A percentile compares a stretch with the other conserved stretches of the same genome.
Evolutionary conservation across 2,329 filamentous ascomycete genomes (phyloP).

Genomic region (Talaromyces sp.): DNA sequence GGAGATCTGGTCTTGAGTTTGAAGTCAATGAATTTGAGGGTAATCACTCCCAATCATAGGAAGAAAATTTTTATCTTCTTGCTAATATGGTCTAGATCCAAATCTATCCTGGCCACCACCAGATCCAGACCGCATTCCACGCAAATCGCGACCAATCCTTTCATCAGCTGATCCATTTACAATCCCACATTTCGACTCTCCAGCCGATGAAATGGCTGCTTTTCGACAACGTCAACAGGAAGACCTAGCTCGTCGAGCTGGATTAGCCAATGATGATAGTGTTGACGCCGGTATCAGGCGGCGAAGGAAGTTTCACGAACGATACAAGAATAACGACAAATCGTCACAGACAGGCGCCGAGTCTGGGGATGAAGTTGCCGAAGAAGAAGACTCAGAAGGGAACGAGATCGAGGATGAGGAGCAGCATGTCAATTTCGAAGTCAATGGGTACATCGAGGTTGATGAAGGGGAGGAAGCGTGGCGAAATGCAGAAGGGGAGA

Average conservation of each 20-base stretch:
- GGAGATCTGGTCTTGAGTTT: conserved; percentile 49
- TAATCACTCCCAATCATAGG: conserved; percentile 18
- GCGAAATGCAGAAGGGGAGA: conserved; percentile 61
- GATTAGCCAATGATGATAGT: conserved; percentile 19
- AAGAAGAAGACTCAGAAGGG: not conserved
- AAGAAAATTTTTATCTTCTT: not conserved
- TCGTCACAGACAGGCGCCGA: conserved; percentile 21
- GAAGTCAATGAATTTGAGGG: conserved; percentile 61
- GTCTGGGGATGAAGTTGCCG: conserved; percentile 17
- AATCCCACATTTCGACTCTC: conserved; percentile 30
- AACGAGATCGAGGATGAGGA: not conserved
- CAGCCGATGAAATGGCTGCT: conserved; percentile 47
- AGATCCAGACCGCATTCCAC: conserved; percentile 48
- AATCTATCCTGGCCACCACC: conserved; percentile 46
- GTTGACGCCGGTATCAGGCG: conserved; percentile 29
- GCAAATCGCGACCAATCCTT: conserved; percentile 24
- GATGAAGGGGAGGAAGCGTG: conserved; percentile 58
- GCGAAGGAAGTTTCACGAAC: conserved; percentile 42
- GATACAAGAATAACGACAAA: conserved; percentile 26
- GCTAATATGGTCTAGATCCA: conserved; percentile 27
- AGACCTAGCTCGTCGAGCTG: conserved; percentile 47
- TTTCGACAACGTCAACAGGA: conserved; percentile 54
- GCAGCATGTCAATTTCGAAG: conserved; percentile 13
- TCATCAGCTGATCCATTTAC: conserved; percentile 24
- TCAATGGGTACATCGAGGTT: conserved; percentile 18